Evolutionary conservation across 208 protist species (phyloP).

Genomic region (Trypanosoma cruzi): DNA sequence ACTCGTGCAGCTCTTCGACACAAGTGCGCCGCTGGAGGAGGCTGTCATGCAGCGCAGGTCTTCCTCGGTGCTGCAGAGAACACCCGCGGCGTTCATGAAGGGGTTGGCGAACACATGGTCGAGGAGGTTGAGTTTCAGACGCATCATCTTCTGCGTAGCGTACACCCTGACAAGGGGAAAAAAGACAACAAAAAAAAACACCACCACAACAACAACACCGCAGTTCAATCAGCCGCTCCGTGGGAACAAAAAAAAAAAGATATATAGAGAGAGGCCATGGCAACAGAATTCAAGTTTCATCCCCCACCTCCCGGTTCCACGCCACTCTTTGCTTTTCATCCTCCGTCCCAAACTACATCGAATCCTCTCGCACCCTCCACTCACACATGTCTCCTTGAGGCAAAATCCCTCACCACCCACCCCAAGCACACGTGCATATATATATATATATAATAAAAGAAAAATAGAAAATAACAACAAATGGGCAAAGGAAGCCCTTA

Average conservation of each 20-base stretch:
- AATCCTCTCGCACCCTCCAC: too few species aligned
- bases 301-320: too few species aligned
- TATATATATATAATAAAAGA: too few species aligned
- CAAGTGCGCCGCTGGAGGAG: conserved; percentile 65
- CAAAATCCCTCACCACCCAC: too few species aligned
- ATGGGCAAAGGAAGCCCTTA: too few species aligned
- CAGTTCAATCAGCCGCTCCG: not conserved
- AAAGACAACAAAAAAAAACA: conserved; percentile 17
- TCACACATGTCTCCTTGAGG: too few species aligned
- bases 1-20: conserved; percentile 87
- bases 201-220: conserved; percentile 15
- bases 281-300: not conserved
- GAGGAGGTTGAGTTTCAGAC: conserved; percentile 65
- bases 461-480: too few species aligned
- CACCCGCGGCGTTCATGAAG: conserved; percentile 90
- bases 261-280: not conserved
- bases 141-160: conserved; percentile 41
- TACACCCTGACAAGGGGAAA: not conserved
- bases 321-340: not conserved
- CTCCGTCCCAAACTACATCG: too few species aligned
- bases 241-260: conserved; percentile 18
- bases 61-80: conserved; percentile 69
- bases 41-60: conserved; percentile 64
- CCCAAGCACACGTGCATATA: too few species aligned
- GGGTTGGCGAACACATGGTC: conserved; percentile 69